Percentiles rank a stretch among this genome's conserved stretches.
These are phyloP conservation scores for Stellera chamaejasme DNA, from an alignment of 345 rosid species.

Conservation along the genomic window DNA sequence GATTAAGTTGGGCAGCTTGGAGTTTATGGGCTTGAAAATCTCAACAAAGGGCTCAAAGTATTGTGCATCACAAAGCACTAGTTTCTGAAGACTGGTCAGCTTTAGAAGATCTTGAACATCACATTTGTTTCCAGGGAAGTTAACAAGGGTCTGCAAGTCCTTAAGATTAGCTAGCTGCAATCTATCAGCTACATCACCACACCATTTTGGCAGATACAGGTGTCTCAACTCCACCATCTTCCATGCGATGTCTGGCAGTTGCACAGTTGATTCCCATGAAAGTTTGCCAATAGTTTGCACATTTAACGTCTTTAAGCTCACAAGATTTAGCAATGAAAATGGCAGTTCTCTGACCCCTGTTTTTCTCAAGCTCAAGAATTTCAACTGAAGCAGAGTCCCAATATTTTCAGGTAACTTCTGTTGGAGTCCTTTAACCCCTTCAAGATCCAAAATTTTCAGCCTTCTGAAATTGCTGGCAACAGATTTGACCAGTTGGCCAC, in stretches of 20 bases:
- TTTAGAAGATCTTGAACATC: not conserved
- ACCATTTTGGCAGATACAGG: not conserved
- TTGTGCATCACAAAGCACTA: not conserved
- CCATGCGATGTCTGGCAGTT: slow-evolving; percentile 10
- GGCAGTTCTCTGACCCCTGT: slow-evolving; percentile 6
- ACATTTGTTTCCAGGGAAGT: not conserved
- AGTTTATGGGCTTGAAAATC: slow-evolving; percentile 11
- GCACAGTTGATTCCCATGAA: not conserved
- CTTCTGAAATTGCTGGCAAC: slow-evolving; percentile 9
- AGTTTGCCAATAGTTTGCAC: not conserved
- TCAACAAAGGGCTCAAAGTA: slow-evolving; percentile 11
- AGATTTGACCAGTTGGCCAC: slow-evolving; percentile 5
- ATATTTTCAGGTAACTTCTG: not conserved
- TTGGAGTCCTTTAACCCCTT: not conserved
- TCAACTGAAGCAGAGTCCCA: not conserved
- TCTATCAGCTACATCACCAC: not conserved
- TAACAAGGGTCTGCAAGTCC: not conserved
- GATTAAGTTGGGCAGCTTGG: slow-evolving; percentile 8
- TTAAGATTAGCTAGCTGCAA: slow-evolving; percentile 12
- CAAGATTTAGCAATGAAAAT: slow-evolving; percentile 8
- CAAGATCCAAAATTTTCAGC: slow-evolving; percentile 2
- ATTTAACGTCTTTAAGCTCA: slow-evolving; percentile 9
- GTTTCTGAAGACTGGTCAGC: not conserved
- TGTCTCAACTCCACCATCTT: slow-evolving; percentile 5
- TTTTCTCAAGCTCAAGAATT: slow-evolving; percentile 11